Evolutionary conservation across 2,329 filamentous ascomycete genomes (phyloP).

Genomic region (Cytospora schulzeri): DNA sequence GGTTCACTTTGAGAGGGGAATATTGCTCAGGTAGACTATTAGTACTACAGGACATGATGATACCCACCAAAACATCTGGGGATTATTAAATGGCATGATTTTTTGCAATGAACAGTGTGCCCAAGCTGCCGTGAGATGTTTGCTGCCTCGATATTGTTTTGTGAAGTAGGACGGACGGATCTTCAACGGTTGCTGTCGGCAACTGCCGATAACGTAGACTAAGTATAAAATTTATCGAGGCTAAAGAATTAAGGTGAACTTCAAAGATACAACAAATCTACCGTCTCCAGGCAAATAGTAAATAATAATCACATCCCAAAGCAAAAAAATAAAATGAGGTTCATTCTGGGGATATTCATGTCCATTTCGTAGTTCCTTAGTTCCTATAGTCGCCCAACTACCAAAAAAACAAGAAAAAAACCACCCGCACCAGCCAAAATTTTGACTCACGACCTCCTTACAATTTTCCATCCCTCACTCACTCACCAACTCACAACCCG

Average conservation of each 20-base stretch:
- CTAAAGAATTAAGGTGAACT: not conserved
- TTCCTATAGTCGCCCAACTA: not conserved
- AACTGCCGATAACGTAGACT: not conserved
- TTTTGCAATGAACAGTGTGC: not conserved
- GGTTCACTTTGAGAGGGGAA: not conserved
- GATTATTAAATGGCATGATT: constrained; percentile 13
- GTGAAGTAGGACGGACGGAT: not conserved
- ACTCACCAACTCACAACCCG: constrained; percentile 8
- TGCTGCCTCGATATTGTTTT: not conserved
- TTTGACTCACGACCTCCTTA: constrained; percentile 13
- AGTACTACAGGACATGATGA: constrained; percentile 24
- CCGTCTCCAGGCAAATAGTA: not conserved
- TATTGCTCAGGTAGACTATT: constrained; percentile 21
- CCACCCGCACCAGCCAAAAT: not conserved
- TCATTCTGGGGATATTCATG: not conserved
- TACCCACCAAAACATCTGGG: constrained; percentile 18
- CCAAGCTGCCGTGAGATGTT: not conserved
- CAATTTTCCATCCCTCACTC: constrained; percentile 2
- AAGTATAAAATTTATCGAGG: not conserved
- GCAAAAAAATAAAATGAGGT: not conserved
- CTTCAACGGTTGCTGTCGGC: not conserved
- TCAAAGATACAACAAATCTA: not conserved
- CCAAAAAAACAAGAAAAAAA: not conserved
- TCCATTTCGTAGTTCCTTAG: not conserved
- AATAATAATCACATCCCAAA: not conserved